Conservation (phyloP, 768 basidiomycete genomes). For the Rubroboletus satanas region DNA sequence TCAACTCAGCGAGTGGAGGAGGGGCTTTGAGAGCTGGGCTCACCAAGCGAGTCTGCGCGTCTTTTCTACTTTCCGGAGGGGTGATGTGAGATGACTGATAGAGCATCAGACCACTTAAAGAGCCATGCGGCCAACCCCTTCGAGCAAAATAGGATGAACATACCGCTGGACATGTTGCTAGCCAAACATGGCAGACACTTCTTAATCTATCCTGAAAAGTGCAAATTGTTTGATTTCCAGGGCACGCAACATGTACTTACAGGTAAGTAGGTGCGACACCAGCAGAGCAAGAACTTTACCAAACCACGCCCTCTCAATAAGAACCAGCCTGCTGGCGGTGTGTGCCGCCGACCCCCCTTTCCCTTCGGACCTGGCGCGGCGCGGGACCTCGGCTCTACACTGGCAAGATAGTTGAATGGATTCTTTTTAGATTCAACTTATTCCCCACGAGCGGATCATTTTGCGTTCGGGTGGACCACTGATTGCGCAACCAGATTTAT, state of each 20-base stretch:
- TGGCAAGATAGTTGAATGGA: not conserved
- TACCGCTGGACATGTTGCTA: slow-evolving; percentile 10
- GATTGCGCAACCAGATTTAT: not conserved
- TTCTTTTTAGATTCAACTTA: slow-evolving; percentile 1
- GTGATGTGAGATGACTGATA: slow-evolving; percentile 14
- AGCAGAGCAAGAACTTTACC: slow-evolving; percentile 20
- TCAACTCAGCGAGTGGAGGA: not conserved
- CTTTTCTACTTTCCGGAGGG: slow-evolving; percentile 21
- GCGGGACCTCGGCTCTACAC: slow-evolving; percentile 6
- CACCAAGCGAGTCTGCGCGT: not conserved
- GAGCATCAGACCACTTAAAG: slow-evolving; percentile 12
- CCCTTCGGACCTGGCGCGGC: slow-evolving; percentile 2
- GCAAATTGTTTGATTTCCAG: slow-evolving; percentile 27
- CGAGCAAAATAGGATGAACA: slow-evolving; percentile 19
- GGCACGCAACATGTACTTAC: slow-evolving; percentile 20
- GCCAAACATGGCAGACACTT: slow-evolving; percentile 19
- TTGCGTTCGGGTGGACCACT: not conserved
- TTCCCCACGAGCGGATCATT: slow-evolving; percentile 8
- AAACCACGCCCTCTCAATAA: slow-evolving; percentile 23
- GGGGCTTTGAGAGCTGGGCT: not conserved
- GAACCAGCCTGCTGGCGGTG: not conserved
- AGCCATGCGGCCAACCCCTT: slow-evolving; percentile 22
- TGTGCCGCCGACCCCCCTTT: not conserved
- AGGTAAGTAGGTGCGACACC: slow-evolving; percentile 11
- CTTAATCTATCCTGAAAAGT: slow-evolving; percentile 34